Conservation (phyloP, 768 basidiomycete species). For the Rhodosporidiobolus odoratus region DNA sequence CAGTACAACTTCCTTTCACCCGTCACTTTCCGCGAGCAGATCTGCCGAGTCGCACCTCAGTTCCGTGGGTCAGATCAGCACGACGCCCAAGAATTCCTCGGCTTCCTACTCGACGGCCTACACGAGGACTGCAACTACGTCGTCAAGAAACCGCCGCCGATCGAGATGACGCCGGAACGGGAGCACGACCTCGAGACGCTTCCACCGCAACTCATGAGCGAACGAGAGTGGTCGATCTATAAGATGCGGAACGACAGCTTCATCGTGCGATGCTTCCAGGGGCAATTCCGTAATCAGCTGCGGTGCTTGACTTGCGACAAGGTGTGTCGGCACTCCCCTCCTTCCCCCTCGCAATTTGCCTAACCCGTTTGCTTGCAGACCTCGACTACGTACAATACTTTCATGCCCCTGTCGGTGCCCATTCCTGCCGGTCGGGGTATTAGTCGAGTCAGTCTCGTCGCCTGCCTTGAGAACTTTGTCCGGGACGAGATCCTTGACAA, state of each 20-base stretch:
- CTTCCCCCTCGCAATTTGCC: no score
- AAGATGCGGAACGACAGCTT: slow-evolving; percentile 83
- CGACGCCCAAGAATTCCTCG: slow-evolving; percentile 95
- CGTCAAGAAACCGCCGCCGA: slow-evolving; percentile 73
- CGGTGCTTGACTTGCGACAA: slow-evolving; percentile 85
- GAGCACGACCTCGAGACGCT: slow-evolving; percentile 84
- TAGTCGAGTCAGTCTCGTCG: slow-evolving; percentile 62
- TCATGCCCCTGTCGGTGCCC: slow-evolving; percentile 89
- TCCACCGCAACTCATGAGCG: slow-evolving; percentile 79
- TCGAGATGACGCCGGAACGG: slow-evolving; percentile 64
- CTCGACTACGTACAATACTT: slow-evolving; percentile 49
- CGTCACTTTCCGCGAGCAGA: slow-evolving; percentile 75
- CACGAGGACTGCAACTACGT: slow-evolving; percentile 93
- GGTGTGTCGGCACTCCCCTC: slow-evolving; percentile 51
- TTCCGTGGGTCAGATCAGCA: slow-evolving; percentile 85
- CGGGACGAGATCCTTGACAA: slow-evolving; percentile 83
- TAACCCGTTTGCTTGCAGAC: slow-evolving; percentile 42
- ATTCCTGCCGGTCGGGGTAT: slow-evolving; percentile 64
- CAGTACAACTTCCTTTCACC: slow-evolving; percentile 78
- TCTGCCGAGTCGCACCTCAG: slow-evolving; percentile 70
- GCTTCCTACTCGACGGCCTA: slow-evolving; percentile 89
- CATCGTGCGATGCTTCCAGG: slow-evolving; percentile 95
- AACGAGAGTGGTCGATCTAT: slow-evolving; percentile 89
- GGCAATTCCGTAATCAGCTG: slow-evolving; percentile 85
- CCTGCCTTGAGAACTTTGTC: slow-evolving; percentile 85